Evolutionary conservation across 805 yeast genomes (phyloP), one percentile per base, ranked within the genome.

Genomic region (Candida ortonii): DNA sequence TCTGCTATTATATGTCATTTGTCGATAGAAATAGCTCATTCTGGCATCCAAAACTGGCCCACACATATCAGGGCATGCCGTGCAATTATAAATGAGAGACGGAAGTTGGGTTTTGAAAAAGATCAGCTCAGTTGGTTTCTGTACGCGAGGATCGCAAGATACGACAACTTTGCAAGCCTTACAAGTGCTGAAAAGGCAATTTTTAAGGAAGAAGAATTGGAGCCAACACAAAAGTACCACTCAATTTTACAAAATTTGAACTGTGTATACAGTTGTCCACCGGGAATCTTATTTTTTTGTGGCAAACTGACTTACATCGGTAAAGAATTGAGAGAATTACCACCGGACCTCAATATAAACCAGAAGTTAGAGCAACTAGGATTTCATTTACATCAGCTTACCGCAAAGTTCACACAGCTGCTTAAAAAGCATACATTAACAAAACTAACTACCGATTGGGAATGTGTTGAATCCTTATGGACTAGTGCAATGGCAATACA

Each of bases 111-210:
- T 10, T 21, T 30, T 8, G 24, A 24, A 7, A n/a, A 20, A 7
- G 36, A 36, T 15, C 40, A 36, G 25, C 28, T 36, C n/a, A 10
- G 33, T 12, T 36, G 40, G 40, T 36, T 36, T 28, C 13, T 36
- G 21, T 32, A 36, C 23, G 36, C 31, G 7, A 22, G 40, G 3
- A 36, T 36, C 9, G 40, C 40, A 7, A 28, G 35, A 5, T 36
- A 36, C 31, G 40, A 36, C 29, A 36, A 22, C 20, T 36, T 36
- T 19, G 40, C 40, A 5, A 31, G 29, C 14, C 40, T 36, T n/a
- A 36, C 40, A 7, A 36, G 32, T 4, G 40, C 36, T 12, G 40
- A 36, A 15, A 33, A 33, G 13, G 36, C 40, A n/a, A 19, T 36
- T 16, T 36, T 36, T 27, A 33, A 31, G 6, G 40, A 36, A 14